A percentile compares a stretch with the other conserved stretches of the same genome.
Conservation (phyloP, 805 yeast genomes). For the Cyberlindnera mycetangii region DNA sequence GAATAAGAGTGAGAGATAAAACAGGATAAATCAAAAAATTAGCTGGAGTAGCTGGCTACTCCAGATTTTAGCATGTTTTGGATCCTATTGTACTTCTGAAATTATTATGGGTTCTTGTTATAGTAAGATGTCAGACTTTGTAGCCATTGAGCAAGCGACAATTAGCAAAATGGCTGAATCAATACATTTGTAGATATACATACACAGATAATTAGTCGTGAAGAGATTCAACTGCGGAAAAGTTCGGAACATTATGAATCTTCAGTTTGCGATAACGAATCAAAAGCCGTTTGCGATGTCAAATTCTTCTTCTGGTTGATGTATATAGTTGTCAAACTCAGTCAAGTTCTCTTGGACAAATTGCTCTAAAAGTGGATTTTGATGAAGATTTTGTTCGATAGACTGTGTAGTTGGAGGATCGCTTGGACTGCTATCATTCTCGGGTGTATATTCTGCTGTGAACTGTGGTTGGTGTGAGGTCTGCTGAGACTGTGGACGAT, state of each 20-base stretch:
- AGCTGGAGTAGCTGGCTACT: slow-evolving; percentile 11
- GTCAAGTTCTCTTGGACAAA: slow-evolving; percentile 15
- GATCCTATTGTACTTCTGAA: not conserved
- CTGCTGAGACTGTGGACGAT: slow-evolving; percentile 4
- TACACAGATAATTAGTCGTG: not conserved
- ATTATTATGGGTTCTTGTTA: not conserved
- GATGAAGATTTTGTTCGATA: slow-evolving; percentile 1
- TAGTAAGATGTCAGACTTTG: too few species aligned
- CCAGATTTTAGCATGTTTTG: not conserved
- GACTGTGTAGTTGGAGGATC: not conserved
- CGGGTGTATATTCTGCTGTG: slow-evolving; percentile 3
- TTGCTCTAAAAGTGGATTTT: slow-evolving; percentile 15
- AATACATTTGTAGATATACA: slow-evolving; percentile 1
- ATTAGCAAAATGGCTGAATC: not conserved
- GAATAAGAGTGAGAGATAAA: not conserved
- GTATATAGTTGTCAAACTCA: slow-evolving; percentile 17
- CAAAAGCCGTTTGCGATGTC: slow-evolving; percentile 4
- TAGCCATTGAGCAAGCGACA: not conserved
- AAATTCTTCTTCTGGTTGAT: slow-evolving; percentile 15
- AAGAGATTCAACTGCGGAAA: not conserved
- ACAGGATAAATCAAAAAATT: not conserved
- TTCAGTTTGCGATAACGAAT: not conserved
- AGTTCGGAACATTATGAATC: not conserved
- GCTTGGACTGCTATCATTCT: slow-evolving; percentile 4
- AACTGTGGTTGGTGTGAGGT: slow-evolving; percentile 2